Base-by-base conservation (phyloP, 148 eudicot species). In the Chenopodium berlandieri region DNA sequence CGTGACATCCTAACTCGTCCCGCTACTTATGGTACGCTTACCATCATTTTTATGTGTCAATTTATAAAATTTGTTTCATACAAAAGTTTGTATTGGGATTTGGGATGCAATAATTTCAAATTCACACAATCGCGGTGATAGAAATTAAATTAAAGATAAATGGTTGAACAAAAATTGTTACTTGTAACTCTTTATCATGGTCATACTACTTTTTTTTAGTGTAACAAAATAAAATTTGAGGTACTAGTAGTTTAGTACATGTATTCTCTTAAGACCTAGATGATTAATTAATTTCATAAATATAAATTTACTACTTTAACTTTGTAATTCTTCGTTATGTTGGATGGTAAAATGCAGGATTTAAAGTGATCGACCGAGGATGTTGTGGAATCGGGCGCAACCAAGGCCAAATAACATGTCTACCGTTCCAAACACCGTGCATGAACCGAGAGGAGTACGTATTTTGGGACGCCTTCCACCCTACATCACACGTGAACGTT, bases 381-480 rank as follows among this genome's bases (percentile, higher is more conserved):
- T 95, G 98, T 69, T 95, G 98, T 71, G 98, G 98, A 12, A 87
- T 95, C 1, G 98, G 98, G 65, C 80, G 98, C 30, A 93, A 95
- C 86, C 82, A 89, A 47, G 98, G 98, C 31, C 94, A 95, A 82
- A 90, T 95, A 9, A 93, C 98, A 7, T 95, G 98, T 74, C 89
- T 95, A 8, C 98, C 98, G 20, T 86, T 93, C 60, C 90, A 95
- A 79, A 89, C 82, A 16, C 97, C 98, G 1, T 95, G 98, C 79
- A 64, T 76, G 4, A 82, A 95, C 83, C 81, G 98, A 47, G 84
- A 92, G 0, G 84, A 86, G 81, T 93, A 93, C 52, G 89, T 95
- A 71, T 95, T 92, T 67, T 95, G 98, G 98, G 98, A 95, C 63
- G 98, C 98, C 1, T 95, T 95, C 68, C 99, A 95, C 70, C 99